phyloP scores from a whole-genome alignment of 306 rosid species.

The Rosa chinensis region DNA sequence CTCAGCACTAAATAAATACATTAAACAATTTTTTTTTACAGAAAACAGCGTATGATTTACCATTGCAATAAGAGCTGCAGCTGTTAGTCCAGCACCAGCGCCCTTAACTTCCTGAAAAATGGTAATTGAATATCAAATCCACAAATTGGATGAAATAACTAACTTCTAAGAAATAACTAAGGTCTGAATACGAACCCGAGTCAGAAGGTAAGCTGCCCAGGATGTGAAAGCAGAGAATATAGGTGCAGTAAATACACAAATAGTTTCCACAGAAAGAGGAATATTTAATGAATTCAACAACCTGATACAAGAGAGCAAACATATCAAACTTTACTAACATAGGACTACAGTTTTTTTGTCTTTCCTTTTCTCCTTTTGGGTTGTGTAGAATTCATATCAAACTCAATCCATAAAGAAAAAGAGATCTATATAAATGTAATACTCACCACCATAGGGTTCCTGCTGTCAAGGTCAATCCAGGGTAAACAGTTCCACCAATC shows the following conservation, averaged over 20 bases:
- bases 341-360: constrained; percentile 12
- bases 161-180: constrained; percentile 2
- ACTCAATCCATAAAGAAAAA: background rate
- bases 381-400: background rate
- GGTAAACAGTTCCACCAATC: constrained; percentile 98
- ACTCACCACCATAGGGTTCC: constrained; percentile 90
- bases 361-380: background rate
- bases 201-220: constrained; percentile 89
- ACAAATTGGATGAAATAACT: constrained; percentile 17
- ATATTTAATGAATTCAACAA: constrained; percentile 78
- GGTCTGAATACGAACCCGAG: constrained; percentile 61
- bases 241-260: constrained; percentile 97
- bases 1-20: background rate
- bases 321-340: constrained; percentile 18
- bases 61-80: constrained; percentile 92
- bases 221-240: constrained; percentile 97
- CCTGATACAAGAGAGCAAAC: constrained; percentile 49
- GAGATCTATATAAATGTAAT: constrained; percentile 15
- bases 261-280: constrained; percentile 97
- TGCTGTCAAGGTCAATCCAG: constrained; percentile 95
- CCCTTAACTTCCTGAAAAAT: constrained; percentile 88
- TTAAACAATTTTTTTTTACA: background rate
- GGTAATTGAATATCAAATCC: constrained; percentile 21
- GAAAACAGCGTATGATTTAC: constrained; percentile 36
- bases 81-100: constrained; percentile 93